These are phyloP conservation scores for Podaxis sp. DNA, from an alignment of 768 basidiomycete species.

Conservation along the genomic window DNA sequence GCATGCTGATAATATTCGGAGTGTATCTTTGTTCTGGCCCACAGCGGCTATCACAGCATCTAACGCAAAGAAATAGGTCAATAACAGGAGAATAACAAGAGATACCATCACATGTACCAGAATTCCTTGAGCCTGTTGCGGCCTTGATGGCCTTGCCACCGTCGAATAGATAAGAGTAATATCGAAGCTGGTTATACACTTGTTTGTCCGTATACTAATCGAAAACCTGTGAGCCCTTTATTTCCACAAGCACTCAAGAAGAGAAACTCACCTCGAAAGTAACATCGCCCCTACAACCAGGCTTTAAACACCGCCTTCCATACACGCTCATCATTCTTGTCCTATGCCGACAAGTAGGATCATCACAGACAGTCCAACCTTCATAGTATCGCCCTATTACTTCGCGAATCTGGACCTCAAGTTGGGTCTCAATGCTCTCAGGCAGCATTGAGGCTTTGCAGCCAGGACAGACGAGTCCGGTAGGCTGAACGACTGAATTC, in stretches of 20 bases:
- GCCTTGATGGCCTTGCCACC: conserved; percentile 52
- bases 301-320: conserved; percentile 73
- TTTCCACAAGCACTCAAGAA: not conserved
- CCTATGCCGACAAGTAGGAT: conserved; percentile 73
- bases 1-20: conserved; percentile 48
- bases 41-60: conserved; percentile 54
- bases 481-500: conserved; percentile 61
- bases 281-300: conserved; percentile 66
- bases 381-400: conserved; percentile 83
- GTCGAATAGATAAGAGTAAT: conserved; percentile 78
- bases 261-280: conserved; percentile 61
- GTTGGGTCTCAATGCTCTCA: conserved; percentile 74
- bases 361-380: conserved; percentile 85
- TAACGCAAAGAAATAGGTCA: conserved; percentile 20
- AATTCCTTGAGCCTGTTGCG: conserved; percentile 40
- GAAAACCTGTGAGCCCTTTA: conserved; percentile 4
- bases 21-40: conserved; percentile 41
- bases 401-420: conserved; percentile 80
- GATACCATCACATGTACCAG: conserved; percentile 27
- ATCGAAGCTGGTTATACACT: conserved; percentile 89
- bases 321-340: conserved; percentile 96
- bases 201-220: conserved; percentile 76
- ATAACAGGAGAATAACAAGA: not conserved
- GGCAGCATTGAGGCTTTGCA: conserved; percentile 52
- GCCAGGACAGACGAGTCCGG: conserved; percentile 66